Evolutionary conservation across 2,329 filamentous ascomycete genomes (phyloP), one percentile per base, ranked within the genome.

Genomic region (Cladophialophora exuberans): DNA sequence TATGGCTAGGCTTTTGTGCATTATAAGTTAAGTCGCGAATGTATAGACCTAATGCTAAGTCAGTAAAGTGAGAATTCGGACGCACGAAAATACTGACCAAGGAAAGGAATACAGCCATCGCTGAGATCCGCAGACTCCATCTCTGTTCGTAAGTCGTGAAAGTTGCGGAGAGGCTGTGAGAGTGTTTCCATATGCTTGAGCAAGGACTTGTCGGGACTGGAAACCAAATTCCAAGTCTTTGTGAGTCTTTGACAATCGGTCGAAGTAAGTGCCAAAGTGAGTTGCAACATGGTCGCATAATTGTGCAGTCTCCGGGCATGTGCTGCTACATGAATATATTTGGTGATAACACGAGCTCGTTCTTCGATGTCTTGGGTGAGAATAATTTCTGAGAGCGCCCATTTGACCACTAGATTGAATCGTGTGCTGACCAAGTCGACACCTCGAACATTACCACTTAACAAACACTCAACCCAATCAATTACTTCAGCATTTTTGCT

Each of bases 11-110:
- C 64, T 86, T 86, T 68, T 86, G 83, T 0, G 83, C 79, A 66
- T 86, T 87, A 71, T 85, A 86, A 44, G 84, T 85, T 52, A 87
- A 73, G 65, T 87, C 84, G 60, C 85, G 83, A 4, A 84, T 83
- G 67, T 86, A 87, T 28, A 86, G 75, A 18, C 83, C 78, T 80
- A 44, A 31, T 10, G 10, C 18, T 2, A 5, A 17, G 28, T 63
- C 49, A 63, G 60, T 45, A 46, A 36, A 23, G 9, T n/a, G 2
- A 11, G 23, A 41, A 10, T 17, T 15, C 30, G 4, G 4, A 30
- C 18, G 9, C 5, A 18, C 9, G 6, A 6, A 15, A 15, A 7
- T 23, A 70, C 76, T 66, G 64, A 81, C 79, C 83, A 60, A 87
- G 81, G 67, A 87, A 86, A 3, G 84, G 84, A 62, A 87, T 84